Evolutionary conservation across 164 flowering plant genomes (phyloP), one percentile per base, ranked within the genome.

Genomic region (Vitis cinerea): DNA sequence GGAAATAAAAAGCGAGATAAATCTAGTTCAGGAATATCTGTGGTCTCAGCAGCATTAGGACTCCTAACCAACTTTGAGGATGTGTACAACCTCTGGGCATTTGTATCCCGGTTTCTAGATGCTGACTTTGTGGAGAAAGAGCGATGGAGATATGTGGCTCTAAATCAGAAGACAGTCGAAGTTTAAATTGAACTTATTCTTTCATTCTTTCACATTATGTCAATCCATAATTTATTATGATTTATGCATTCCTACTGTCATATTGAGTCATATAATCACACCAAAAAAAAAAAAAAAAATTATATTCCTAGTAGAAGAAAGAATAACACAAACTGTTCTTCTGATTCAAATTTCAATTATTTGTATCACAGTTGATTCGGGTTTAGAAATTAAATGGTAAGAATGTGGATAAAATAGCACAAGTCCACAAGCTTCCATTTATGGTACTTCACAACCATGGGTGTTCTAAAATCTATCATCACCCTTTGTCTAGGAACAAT

Each of bases 1-100:
- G 8, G 8, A 19, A 57, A 13, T 17, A 23, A 57, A 47, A 53
- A 65, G 8, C 48, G 57, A 37, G 68, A 47, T 3, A 50, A 70
- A 17, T 13, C 12, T 48, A 37, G 17, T 47, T 61, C 71, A 29
- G 62, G 77, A 12, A 58, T 78, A 44, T 37, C 65, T 27, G 81
- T 79, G 3, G 82, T 81, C 9, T 79, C 79, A 1, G 83, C 77
- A 29, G 57, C 77, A 10, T 15, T 83, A 3, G 80, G 84, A 3
- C 71, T 79, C 19, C 47, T 81, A 78, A 83, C 79, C 16, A 79
- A 81, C 62, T 83, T 83, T 69, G 83, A 79, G 47, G 86, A 83
- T 37, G 19, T 66, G 23, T 83, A 79, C 59, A 81, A 67, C 75
- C 55, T 83, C 8, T 83, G 84, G 86, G 78, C 61, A 6, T 83